Percentiles rank a stretch among this genome's conserved stretches.
Evolutionary conservation across 1,139 yeast species (phyloP).

Genomic region (Lodderomyces beijingensis): DNA sequence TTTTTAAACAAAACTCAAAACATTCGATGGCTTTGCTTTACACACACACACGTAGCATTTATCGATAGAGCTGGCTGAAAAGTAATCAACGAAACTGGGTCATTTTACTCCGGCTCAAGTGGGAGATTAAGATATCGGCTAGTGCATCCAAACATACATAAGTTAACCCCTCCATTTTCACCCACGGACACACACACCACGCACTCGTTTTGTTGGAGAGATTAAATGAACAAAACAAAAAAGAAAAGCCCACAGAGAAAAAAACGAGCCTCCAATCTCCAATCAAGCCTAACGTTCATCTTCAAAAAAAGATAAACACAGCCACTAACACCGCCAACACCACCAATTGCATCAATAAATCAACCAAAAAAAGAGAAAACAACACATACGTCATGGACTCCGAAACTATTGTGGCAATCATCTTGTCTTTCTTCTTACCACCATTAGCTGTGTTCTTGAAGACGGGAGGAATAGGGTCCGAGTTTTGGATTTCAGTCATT

Average conservation of each 20-base stretch:
- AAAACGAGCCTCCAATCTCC: neutral
- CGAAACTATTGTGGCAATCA: constrained; percentile 40
- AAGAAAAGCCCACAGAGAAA: neutral
- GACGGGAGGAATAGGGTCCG: constrained; percentile 54
- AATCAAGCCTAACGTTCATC: neutral
- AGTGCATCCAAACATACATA: too few species aligned
- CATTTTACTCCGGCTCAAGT: too few species aligned
- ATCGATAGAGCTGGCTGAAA: too few species aligned
- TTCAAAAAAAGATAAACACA: neutral
- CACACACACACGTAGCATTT: too few species aligned
- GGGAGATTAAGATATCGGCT: too few species aligned
- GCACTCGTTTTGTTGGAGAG: too few species aligned
- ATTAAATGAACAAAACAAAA: constrained; percentile 1
- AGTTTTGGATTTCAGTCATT: constrained; percentile 57
- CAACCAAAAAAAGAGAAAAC: neutral
- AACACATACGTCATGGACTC: too few species aligned
- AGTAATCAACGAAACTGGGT: too few species aligned
- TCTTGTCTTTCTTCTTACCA: constrained; percentile 56
- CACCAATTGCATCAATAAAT: neutral
- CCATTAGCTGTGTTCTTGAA: constrained; percentile 70
- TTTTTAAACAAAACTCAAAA: too few species aligned
- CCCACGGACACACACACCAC: too few species aligned
- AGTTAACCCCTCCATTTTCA: too few species aligned
- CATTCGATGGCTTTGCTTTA: too few species aligned
- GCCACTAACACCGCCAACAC: neutral